These are phyloP conservation scores for Calonectria pauciramosa DNA, from an alignment of 2,329 filamentous ascomycete species.

Conservation along the genomic window DNA sequence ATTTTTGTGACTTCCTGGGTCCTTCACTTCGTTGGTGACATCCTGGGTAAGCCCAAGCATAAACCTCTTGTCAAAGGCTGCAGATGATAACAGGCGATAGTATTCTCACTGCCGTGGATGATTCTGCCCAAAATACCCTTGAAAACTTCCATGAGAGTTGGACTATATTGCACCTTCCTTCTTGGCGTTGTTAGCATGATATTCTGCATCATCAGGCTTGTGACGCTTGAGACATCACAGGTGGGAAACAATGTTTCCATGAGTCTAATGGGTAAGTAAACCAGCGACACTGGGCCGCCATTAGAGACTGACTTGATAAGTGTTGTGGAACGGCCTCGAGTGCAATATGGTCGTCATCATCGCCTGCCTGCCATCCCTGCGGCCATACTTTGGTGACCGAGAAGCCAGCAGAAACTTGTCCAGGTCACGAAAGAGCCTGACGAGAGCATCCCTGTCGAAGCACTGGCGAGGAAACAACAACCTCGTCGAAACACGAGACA, in stretches of 20 bases:
- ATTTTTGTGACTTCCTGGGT: neutral
- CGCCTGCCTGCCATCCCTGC: neutral
- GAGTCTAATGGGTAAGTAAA: neutral
- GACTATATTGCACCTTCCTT: neutral
- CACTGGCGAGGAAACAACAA: neutral
- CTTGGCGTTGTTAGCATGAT: neutral
- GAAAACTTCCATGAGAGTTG: neutral
- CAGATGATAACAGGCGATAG: neutral
- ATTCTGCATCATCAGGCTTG: neutral
- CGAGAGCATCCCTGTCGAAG: neutral
- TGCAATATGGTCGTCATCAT: neutral
- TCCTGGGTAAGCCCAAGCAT: neutral
- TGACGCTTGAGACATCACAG: neutral
- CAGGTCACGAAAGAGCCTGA: neutral
- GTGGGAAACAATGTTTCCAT: neutral
- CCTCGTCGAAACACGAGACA: neutral
- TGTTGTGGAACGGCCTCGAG: neutral
- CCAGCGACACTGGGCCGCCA: no score
- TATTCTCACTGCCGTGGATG: neutral
- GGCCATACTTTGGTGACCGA: neutral
- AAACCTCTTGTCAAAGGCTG: neutral
- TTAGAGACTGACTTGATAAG: neutral
- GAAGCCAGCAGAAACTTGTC: neutral
- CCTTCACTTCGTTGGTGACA: neutral
- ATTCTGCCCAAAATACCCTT: neutral